Evolutionary conservation across 139 green algal genomes (phyloP).

Genomic region (Chlorella vulgaris): DNA sequence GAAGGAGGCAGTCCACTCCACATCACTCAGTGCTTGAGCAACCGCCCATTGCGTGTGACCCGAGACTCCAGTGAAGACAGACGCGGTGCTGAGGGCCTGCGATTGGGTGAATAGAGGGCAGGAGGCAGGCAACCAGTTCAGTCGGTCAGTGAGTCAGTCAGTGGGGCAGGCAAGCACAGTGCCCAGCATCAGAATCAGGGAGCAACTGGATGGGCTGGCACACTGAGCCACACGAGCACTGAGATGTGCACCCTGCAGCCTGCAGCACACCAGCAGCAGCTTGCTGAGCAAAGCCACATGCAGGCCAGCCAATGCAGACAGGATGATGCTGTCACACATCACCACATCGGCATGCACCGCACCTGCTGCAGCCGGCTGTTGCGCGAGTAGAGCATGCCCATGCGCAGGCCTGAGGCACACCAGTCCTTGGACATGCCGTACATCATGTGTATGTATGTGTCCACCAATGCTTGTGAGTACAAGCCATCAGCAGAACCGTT

Average conservation of each 20-base stretch:
- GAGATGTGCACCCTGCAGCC: neutral
- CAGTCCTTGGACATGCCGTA: constrained; percentile 71
- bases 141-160: too few relatives aligned
- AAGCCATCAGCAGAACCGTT: neutral
- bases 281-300: too few relatives aligned
- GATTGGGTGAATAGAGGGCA: neutral
- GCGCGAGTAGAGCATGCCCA: constrained; percentile 69
- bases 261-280: neutral
- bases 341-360: too few relatives aligned
- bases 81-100: constrained; percentile 56
- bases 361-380: constrained; percentile 56
- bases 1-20: constrained; percentile 57
- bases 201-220: neutral
- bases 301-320: too few relatives aligned
- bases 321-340: too few relatives aligned
- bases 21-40: constrained; percentile 55
- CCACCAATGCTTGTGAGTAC: constrained; percentile 27
- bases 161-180: too few relatives aligned
- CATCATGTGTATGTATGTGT: constrained; percentile 52
- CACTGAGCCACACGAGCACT: too few relatives aligned
- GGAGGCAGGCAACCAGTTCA: too few relatives aligned
- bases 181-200: too few relatives aligned
- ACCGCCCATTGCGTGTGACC: constrained; percentile 48
- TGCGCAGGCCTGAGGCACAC: constrained; percentile 66
- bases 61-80: constrained; percentile 60